Conservation (phyloP, 805 yeast species). For the Wickerhamomyces silvicola region DNA sequence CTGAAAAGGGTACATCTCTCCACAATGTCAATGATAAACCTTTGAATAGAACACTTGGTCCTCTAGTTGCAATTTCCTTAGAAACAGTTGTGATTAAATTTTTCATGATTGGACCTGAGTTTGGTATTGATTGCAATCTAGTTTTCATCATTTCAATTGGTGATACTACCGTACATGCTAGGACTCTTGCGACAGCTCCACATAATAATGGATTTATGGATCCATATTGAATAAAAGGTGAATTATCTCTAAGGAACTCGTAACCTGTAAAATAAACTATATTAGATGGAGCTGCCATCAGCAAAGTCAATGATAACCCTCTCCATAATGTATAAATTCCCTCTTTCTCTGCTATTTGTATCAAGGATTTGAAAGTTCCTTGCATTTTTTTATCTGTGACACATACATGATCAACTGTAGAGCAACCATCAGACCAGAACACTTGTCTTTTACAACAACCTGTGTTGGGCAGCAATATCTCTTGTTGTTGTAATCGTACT, state of each 20-base stretch:
- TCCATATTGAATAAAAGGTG: constrained; percentile 41
- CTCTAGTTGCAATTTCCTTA: constrained; percentile 45
- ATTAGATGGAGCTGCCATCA: constrained; percentile 91
- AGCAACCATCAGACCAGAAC: constrained; percentile 21
- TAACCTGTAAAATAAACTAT: constrained; percentile 93
- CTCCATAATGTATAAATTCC: constrained; percentile 81
- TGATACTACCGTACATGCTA: constrained; percentile 80
- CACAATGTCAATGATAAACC: constrained; percentile 86
- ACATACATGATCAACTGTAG: constrained; percentile 19
- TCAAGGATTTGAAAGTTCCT: constrained; percentile 73
- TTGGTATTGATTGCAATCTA: constrained; percentile 82
- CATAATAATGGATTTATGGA: constrained; percentile 69
- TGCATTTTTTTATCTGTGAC: constrained; percentile 33
- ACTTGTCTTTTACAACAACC: constrained; percentile 32
- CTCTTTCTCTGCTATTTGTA: constrained; percentile 60
- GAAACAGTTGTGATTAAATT: constrained; percentile 49
- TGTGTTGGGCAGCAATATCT: constrained; percentile 43
- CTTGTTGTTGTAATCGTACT: constrained; percentile 73
- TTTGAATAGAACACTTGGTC: constrained; percentile 63
- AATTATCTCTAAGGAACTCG: constrained; percentile 74
- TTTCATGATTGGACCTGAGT: constrained; percentile 31
- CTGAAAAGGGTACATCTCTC: constrained; percentile 97
- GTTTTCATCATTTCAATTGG: constrained; percentile 88
- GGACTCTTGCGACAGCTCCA: constrained; percentile 75
- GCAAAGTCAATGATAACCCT: constrained; percentile 72